Evolutionary conservation across 1,139 yeast species (phyloP).

Genomic region (Suhomyces coccinellae): DNA sequence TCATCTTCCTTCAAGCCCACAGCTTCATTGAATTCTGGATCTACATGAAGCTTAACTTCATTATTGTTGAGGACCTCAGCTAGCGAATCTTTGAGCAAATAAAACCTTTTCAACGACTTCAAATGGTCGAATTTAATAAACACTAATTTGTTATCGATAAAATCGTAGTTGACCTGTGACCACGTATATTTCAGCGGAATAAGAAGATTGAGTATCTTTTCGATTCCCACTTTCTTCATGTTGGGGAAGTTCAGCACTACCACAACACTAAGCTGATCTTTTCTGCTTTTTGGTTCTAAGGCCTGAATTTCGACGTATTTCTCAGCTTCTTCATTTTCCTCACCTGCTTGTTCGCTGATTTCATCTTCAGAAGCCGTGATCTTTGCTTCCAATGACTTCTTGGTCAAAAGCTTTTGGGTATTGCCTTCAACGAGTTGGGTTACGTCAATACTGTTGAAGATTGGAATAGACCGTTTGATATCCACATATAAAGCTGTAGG

Average conservation of each 20-base stretch:
- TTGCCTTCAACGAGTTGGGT: slow-evolving; percentile 24
- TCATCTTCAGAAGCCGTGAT: slow-evolving; percentile 16
- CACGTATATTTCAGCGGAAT: slow-evolving; percentile 21
- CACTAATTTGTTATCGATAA: slow-evolving; percentile 27
- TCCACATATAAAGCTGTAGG: not conserved
- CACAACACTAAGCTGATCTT: slow-evolving; percentile 41
- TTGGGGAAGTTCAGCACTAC: slow-evolving; percentile 37
- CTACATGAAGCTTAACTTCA: slow-evolving; percentile 12
- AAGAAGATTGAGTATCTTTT: slow-evolving; percentile 17
- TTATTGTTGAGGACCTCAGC: slow-evolving; percentile 6
- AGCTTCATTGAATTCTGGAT: slow-evolving; percentile 12
- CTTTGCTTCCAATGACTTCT: slow-evolving; percentile 6
- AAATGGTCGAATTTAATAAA: slow-evolving; percentile 27
- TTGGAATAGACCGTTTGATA: slow-evolving; percentile 22
- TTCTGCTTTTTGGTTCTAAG: slow-evolving; percentile 33
- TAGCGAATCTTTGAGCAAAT: slow-evolving; percentile 4
- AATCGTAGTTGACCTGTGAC: slow-evolving; percentile 31
- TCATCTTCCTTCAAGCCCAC: not conserved
- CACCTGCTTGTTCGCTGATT: slow-evolving; percentile 8
- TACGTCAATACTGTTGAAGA: slow-evolving; percentile 25
- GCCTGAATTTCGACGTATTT: slow-evolving; percentile 24
- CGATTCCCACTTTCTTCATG: slow-evolving; percentile 30
- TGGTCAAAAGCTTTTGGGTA: slow-evolving; percentile 21
- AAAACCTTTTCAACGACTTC: slow-evolving; percentile 18
- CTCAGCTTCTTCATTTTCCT: slow-evolving; percentile 7